Conservation (phyloP, 1,284 basidiomycete species). For the Trichosporon coremiiforme region DNA sequence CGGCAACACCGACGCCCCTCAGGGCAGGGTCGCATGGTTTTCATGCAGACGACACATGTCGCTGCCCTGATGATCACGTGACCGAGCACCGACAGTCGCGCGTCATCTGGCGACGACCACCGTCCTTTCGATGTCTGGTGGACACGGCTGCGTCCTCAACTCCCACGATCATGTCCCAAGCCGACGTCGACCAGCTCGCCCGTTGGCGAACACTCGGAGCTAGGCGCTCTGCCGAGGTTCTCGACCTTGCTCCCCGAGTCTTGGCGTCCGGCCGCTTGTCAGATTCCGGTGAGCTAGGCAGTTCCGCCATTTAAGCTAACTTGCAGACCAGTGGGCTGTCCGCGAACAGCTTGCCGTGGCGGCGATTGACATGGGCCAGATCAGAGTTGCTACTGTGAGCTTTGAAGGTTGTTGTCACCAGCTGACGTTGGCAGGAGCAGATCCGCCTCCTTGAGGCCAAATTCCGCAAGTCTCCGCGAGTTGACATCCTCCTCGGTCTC, state of each 20-base stretch:
- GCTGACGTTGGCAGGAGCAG: conserved; percentile 61
- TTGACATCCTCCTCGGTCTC: conserved; percentile 80
- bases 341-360: conserved; percentile 87
- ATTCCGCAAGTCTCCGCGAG: conserved; percentile 81
- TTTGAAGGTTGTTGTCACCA: neutral
- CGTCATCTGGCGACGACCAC: neutral
- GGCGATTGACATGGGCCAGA: conserved; percentile 76
- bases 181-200: conserved; percentile 68
- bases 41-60: neutral
- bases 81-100: neutral
- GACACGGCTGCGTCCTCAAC: neutral
- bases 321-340: conserved; percentile 71
- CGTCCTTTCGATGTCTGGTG: neutral
- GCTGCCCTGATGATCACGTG: neutral
- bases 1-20: neutral
- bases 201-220: conserved; percentile 68
- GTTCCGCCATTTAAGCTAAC: conserved; percentile 5
- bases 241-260: conserved; percentile 65
- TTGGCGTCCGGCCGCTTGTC: conserved; percentile 56
- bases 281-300: conserved; percentile 41
- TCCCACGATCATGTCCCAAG: conserved; percentile 29
- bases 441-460: conserved; percentile 67
- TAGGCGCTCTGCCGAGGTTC: conserved; percentile 70
- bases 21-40: neutral
- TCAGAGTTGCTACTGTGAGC: conserved; percentile 80